Conservation (phyloP, 495 filamentous ascomycete genomes). For the Podospora tetraspora region DNA sequence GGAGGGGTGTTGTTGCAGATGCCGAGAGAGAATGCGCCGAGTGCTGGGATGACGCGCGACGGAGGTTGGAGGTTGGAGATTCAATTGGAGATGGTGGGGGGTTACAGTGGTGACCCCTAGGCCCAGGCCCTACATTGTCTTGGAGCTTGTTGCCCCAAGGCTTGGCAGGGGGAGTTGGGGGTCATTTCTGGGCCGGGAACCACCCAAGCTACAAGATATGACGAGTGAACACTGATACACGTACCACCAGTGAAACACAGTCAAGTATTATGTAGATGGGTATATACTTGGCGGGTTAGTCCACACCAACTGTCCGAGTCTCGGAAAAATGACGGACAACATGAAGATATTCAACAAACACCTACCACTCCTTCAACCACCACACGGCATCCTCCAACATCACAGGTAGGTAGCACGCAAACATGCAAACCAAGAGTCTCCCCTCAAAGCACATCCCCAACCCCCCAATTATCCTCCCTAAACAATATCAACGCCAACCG, state of each 20-base stretch:
- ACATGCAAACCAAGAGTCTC: no score
- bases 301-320: neutral
- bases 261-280: neutral
- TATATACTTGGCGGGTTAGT: neutral
- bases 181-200: neutral
- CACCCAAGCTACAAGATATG: no score
- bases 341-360: neutral
- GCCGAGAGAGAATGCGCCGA: neutral
- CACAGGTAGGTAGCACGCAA: no score
- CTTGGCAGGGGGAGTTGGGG: neutral
- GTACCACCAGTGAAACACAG: neutral
- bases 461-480: conserved; percentile 68
- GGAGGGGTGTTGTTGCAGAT: neutral
- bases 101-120: conserved; percentile 7
- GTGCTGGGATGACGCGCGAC: neutral
- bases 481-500: conserved; percentile 79
- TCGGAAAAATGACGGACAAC: neutral
- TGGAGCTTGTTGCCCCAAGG: neutral
- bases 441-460: conserved; percentile 4
- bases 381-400: no score
- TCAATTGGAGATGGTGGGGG: conserved; percentile 4
- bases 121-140: conserved; percentile 18
- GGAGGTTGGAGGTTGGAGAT: neutral
- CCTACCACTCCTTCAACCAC: no score
- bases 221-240: neutral